Evolutionary conservation across 2,329 filamentous ascomycete genomes (phyloP).

Genomic region (Dothideomycetidae sp.): DNA sequence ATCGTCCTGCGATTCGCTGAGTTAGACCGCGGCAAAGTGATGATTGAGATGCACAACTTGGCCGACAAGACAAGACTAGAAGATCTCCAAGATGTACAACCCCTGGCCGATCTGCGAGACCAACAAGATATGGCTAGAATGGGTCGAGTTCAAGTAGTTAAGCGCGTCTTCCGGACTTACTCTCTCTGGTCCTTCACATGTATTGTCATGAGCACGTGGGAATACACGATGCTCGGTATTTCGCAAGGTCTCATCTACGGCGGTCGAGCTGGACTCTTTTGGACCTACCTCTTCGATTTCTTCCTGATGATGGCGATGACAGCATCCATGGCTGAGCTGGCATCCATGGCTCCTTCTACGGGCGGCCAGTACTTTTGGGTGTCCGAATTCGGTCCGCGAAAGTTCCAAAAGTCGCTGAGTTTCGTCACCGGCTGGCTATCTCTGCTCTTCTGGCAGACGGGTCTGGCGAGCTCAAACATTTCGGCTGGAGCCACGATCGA

Average conservation of each 20-base stretch:
- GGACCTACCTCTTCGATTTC: conserved; percentile 16
- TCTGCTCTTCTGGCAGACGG: conserved; percentile 18
- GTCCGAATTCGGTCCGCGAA: conserved; percentile 11
- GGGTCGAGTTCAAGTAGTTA: conserved; percentile 23
- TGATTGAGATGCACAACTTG: not conserved
- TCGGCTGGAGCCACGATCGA: conserved; percentile 3
- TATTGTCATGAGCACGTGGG: conserved; percentile 39
- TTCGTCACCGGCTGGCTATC: conserved; percentile 15
- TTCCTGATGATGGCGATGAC: conserved; percentile 14
- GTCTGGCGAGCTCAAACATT: conserved; percentile 11
- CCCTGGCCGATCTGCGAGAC: not conserved
- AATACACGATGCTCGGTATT: conserved; percentile 28
- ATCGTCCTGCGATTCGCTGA: too few species aligned
- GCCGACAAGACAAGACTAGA: too few species aligned
- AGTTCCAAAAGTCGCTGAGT: conserved; percentile 14
- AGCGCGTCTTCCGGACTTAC: conserved; percentile 35
- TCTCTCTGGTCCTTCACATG: conserved; percentile 38
- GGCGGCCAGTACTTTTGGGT: conserved; percentile 19
- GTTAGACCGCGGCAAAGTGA: too few species aligned
- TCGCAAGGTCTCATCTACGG: conserved; percentile 16
- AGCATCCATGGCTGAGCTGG: conserved; percentile 20
- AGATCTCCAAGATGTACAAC: too few species aligned
- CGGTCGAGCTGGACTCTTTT: conserved; percentile 18
- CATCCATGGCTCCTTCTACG: conserved; percentile 21
- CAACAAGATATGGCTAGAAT: conserved; percentile 6